Evolutionary conservation across 192 early-diverging fungal species (phyloP).

Genomic region (Rhizophagus prolifer): DNA sequence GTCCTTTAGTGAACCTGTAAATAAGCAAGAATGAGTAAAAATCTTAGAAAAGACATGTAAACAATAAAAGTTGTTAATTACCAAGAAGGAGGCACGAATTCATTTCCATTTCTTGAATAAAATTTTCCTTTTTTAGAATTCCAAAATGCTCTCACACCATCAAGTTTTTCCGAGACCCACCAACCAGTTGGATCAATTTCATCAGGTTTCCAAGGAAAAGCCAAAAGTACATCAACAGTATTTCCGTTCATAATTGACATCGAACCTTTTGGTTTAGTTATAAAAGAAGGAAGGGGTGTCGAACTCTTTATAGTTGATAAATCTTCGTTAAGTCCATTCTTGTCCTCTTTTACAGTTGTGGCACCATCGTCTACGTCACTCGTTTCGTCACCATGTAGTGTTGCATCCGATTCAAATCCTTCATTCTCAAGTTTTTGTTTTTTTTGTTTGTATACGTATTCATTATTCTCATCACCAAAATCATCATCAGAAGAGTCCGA

Average conservation of each 20-base stretch:
- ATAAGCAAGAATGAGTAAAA: constrained; percentile 37
- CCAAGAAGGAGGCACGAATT: constrained; percentile 6
- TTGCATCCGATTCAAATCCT: background rate
- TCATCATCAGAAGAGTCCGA: background rate
- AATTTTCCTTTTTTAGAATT: background rate
- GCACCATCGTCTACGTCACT: background rate
- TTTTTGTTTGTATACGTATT: background rate
- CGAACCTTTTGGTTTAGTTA: background rate
- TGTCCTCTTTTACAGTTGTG: background rate
- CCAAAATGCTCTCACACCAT: constrained; percentile 24
- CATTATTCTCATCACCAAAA: background rate
- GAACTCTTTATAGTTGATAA: background rate
- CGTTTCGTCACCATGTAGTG: background rate
- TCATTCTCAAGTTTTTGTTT: background rate
- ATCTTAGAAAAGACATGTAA: background rate
- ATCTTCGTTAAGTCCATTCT: background rate
- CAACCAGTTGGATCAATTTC: constrained; percentile 63
- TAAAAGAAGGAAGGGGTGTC: background rate
- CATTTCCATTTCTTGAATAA: constrained; percentile 1
- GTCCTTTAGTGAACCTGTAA: constrained; percentile 59
- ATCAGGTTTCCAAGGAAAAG: constrained; percentile 42
- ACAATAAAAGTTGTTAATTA: background rate
- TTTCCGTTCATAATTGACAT: constrained; percentile 31
- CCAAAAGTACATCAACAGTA: constrained; percentile 41
- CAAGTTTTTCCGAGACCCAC: constrained; percentile 72